Evolutionary conservation across 305 asterid genomes (phyloP), one percentile per base, ranked within the genome.

Genomic region (Fraxinus ornus): DNA sequence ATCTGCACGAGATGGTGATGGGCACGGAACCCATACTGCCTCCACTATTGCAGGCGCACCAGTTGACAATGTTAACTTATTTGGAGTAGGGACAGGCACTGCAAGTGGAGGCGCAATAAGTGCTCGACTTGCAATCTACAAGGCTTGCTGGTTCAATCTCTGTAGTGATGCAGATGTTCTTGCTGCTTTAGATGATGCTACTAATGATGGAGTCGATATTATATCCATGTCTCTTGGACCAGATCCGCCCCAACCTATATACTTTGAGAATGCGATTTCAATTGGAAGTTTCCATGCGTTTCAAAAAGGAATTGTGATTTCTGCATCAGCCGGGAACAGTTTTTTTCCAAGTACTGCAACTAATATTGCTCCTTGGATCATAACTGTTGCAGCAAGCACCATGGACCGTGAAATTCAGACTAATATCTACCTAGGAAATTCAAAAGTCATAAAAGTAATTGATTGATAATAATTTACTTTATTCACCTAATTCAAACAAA

Each of bases 1-100:
- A 35, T 91, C 94, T 64, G 77, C 93, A 35, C 82, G 92, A 80
- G 94, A 91, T 32, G 49, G 75, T 3, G 91, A 88, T 9, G 94
- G 94, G 41, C 94, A 91, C 9, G 94, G 93, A 22, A 85, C 91
- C 71, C 94, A 91, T 75, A 88, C 90, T 32, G 92, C 93, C 55
- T 90, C 94, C 82, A 91, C 92, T 2, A 85, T 86, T 52, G 93
- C 92, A 52, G 92, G 93, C 33, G 77, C 89, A 5, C 52, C 68
- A 26, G 94, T 90, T n/a, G 81, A 84, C 6, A 52, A 83, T 33
- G 86, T 74, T 41, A 85, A 85, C 82, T 75, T 90, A 83, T 77
- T 85, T 7, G 91, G 93, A 68, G 84, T 88, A 76, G 94, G 81
- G 32, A 81, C 80, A 35, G 94, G 94, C 28, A 87, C 90, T 0